phyloP scores from a whole-genome alignment of 2,329 filamentous ascomycete genomes.

The Fusarium succisae region DNA sequence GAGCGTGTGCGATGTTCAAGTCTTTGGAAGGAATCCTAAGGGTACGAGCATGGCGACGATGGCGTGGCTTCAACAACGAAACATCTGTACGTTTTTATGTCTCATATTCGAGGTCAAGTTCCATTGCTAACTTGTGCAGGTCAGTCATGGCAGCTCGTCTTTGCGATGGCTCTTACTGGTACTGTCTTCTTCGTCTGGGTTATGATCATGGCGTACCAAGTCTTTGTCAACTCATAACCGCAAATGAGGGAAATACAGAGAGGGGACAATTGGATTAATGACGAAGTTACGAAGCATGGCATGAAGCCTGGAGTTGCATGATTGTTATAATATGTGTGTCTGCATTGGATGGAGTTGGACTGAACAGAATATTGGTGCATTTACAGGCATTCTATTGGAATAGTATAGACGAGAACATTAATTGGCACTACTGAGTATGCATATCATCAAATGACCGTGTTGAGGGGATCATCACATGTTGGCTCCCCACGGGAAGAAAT shows the following conservation, averaged over 20 bases:
- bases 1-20: constrained; percentile 66
- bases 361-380: constrained; percentile 18
- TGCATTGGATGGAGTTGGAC: constrained; percentile 30
- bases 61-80: constrained; percentile 71
- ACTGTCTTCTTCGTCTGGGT: constrained; percentile 72
- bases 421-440: not conserved
- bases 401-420: not conserved
- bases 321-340: not conserved
- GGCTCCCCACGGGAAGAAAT: not conserved
- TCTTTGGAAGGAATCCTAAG: constrained; percentile 60
- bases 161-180: constrained; percentile 69
- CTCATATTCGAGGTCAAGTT: too few species aligned
- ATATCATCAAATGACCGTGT: not conserved
- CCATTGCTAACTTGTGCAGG: constrained; percentile 50
- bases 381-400: not conserved
- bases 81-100: constrained; percentile 62
- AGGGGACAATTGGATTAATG: not conserved
- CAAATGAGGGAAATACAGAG: not conserved
- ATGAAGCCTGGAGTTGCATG: constrained; percentile 26
- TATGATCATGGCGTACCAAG: constrained; percentile 73
- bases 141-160: constrained; percentile 72
- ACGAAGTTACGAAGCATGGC: constrained; percentile 37
- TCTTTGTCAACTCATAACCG: constrained; percentile 60
- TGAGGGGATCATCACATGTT: not conserved
- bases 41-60: constrained; percentile 65